Conservation (phyloP, 2,329 filamentous ascomycete species). For the Xylaria polymorpha region DNA sequence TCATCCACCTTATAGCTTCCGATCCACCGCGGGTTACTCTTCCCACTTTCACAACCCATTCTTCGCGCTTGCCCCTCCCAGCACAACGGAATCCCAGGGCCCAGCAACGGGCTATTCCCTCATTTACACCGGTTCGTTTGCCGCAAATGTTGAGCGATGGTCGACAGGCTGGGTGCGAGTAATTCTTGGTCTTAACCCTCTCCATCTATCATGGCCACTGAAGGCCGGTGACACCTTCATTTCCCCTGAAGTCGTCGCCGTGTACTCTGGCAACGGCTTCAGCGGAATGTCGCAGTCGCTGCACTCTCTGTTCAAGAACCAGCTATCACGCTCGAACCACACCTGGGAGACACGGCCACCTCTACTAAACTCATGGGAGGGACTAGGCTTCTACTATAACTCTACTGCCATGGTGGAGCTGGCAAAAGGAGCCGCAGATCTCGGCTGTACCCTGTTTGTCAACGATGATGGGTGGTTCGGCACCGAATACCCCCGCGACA, state of each 20-base stretch:
- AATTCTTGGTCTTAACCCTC: constrained; percentile 69
- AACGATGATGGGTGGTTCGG: constrained; percentile 77
- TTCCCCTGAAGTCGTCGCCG: constrained; percentile 71
- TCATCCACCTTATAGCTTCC: constrained; percentile 60
- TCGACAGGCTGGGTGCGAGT: constrained; percentile 71
- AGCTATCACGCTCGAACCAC: constrained; percentile 65
- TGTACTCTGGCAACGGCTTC: constrained; percentile 69
- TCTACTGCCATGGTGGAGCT: constrained; percentile 65
- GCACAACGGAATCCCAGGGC: constrained; percentile 69
- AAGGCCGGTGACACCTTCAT: constrained; percentile 66
- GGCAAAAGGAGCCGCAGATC: constrained; percentile 65
- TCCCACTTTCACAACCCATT: constrained; percentile 75
- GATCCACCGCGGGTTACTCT: constrained; percentile 70
- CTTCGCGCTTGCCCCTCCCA: constrained; percentile 65
- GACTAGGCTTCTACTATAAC: constrained; percentile 69
- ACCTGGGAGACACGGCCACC: constrained; percentile 63
- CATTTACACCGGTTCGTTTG: constrained; percentile 72
- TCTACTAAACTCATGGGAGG: constrained; percentile 75
- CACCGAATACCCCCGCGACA: constrained; percentile 67
- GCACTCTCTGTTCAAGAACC: constrained; percentile 70
- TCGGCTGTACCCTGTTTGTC: constrained; percentile 72
- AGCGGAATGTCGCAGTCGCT: constrained; percentile 72
- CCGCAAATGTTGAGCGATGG: constrained; percentile 69
- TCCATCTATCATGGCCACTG: constrained; percentile 69
- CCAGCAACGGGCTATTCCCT: constrained; percentile 74